These are phyloP conservation scores for Eucommia ulmoides DNA, from an alignment of 257 asterid species.

Conservation along the genomic window DNA sequence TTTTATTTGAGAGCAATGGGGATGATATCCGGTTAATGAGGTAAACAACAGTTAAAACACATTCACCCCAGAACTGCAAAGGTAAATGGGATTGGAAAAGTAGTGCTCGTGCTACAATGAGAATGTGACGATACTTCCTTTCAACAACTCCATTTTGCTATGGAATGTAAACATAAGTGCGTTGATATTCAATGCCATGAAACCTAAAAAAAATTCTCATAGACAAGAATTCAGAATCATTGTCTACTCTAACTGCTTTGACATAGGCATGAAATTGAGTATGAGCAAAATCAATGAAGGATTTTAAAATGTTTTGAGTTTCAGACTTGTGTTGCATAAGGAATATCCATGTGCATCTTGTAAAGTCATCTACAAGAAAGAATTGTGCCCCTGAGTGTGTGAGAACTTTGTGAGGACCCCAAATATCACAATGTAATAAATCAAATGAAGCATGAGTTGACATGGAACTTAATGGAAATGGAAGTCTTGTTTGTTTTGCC, in stretches of 20 bases:
- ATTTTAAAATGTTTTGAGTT: background rate
- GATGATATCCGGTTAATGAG: too few relatives aligned
- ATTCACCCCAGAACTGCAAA: too few relatives aligned
- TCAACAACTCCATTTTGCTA: too few relatives aligned
- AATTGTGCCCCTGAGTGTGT: background rate
- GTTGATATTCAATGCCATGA: too few relatives aligned
- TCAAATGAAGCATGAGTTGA: background rate
- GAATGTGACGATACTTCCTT: too few relatives aligned
- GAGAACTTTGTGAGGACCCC: background rate
- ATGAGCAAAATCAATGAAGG: background rate
- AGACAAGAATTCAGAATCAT: background rate
- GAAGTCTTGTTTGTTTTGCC: background rate
- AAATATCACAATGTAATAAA: background rate
- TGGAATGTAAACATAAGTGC: too few relatives aligned
- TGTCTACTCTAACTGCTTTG: background rate
- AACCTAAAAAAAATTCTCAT: background rate
- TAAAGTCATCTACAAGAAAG: background rate
- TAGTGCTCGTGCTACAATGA: too few relatives aligned
- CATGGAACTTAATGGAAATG: background rate
- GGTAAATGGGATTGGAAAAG: too few relatives aligned
- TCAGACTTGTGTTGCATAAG: background rate
- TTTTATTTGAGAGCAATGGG: too few relatives aligned
- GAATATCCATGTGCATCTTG: background rate
- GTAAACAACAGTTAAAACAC: too few relatives aligned
- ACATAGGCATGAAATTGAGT: background rate